Base-by-base conservation (phyloP, 2,329 filamentous ascomycete species). In the Diaporthe nobilis region DNA sequence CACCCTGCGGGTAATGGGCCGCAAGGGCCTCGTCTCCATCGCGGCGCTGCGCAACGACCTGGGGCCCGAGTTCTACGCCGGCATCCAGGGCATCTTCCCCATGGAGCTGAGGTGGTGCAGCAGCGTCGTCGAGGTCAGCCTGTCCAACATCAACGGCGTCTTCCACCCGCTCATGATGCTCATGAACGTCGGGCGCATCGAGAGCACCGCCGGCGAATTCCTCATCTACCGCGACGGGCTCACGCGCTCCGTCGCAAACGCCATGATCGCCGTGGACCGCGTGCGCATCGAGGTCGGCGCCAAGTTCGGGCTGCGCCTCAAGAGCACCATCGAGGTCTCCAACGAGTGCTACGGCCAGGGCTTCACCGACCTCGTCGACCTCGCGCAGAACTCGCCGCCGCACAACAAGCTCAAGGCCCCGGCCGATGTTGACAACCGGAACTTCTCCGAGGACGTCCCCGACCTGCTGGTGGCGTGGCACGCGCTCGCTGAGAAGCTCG, bases 101-200 rank as follows among this genome's bases (percentile, higher is more conserved):
- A 65, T 79, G 60, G 60, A 78, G 51, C 75, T 81, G 5, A 60
- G 75, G 42, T 81, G 80, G 80, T 81, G 80, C 72, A 77, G 74
- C 72, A 81, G 76, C 70, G 75, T 80, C 51, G 63, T 81, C 31
- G 80, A 81, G 72, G 80, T 80, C n/a, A 78, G 76, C 61, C 61
- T 81, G 42, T 72, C 72, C 57, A 81, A 81, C 72, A 75, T 81
- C 75, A 81, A 81, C 74, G 79, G 79, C 20, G 79, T 80, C 10
- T 80, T 81, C 39, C 80, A 81, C 74, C 79, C 80, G 4, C 73
- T 80, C 22, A 80, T 80, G 78, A 78, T 81, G 77, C 71, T 81
- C 13, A 78, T 81, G 79, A 81, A 81, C 65, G 79, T 78, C 5
- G 80, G 80, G 17, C 79, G 80, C 34, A 81, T 81, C 39, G 80